Conservation (phyloP, 2,329 filamentous ascomycete genomes). For the Diaporthe ilicicola region DNA sequence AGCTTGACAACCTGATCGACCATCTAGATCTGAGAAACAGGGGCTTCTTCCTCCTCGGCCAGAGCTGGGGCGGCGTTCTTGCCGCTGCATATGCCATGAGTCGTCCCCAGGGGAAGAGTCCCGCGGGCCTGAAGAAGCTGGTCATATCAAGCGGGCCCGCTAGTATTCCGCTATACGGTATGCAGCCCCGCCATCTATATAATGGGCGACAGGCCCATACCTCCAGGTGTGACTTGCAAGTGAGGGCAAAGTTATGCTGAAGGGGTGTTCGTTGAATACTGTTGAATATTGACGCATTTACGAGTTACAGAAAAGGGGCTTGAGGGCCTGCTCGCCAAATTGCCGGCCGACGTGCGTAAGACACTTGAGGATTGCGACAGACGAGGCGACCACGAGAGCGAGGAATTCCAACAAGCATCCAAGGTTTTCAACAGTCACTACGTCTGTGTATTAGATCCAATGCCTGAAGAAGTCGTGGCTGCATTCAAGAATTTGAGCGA, state of each 20-base stretch:
- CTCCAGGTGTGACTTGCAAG: neutral
- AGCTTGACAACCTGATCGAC: conserved; percentile 38
- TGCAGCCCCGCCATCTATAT: neutral
- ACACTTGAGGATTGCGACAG: conserved; percentile 35
- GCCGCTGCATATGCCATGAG: conserved; percentile 27
- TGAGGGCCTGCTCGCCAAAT: conserved; percentile 32
- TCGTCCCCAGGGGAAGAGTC: conserved; percentile 32
- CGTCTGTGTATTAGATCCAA: conserved; percentile 37
- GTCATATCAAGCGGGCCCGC: conserved; percentile 37
- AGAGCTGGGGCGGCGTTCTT: conserved; percentile 29
- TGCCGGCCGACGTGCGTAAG: conserved; percentile 35
- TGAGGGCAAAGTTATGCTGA: neutral
- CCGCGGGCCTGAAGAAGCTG: conserved; percentile 35
- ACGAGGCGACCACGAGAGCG: conserved; percentile 36
- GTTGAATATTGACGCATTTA: neutral
- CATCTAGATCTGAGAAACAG: conserved; percentile 31
- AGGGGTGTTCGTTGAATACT: too few relatives aligned
- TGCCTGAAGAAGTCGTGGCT: conserved; percentile 35
- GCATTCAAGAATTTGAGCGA: conserved; percentile 37
- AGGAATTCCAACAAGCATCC: conserved; percentile 34
- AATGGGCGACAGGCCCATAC: neutral
- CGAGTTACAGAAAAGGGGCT: conserved; percentile 31
- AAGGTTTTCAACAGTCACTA: conserved; percentile 33
- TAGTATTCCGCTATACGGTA: conserved; percentile 37
- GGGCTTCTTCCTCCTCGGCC: conserved; percentile 34